A percentile compares a stretch with the other conserved stretches of the same genome.
Conservation (phyloP, 768 basidiomycete species). For the Trametes cubensis region DNA sequence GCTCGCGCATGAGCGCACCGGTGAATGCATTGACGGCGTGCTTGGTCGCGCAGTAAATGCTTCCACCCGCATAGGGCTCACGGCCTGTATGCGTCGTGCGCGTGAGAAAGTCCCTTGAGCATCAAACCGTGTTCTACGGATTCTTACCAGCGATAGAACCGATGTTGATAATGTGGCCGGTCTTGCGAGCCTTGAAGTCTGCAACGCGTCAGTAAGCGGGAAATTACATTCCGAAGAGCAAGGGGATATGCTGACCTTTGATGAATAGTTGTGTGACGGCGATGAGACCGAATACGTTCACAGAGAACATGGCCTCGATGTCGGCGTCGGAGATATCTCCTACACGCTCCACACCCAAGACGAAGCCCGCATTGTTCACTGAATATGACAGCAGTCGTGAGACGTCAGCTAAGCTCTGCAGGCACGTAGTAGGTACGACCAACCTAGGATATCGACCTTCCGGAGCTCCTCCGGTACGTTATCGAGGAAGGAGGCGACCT, state of each 20-base stretch:
- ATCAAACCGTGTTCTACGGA: slow-evolving; percentile 36
- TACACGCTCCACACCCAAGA: slow-evolving; percentile 83
- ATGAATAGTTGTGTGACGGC: slow-evolving; percentile 69
- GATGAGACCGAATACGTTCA: slow-evolving; percentile 81
- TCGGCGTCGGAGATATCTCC: slow-evolving; percentile 79
- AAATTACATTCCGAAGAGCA: slow-evolving; percentile 20
- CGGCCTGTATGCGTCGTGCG: slow-evolving; percentile 25
- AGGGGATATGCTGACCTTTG: slow-evolving; percentile 40
- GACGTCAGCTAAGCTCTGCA: neutral
- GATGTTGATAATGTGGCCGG: slow-evolving; percentile 92
- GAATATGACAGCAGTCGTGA: slow-evolving; percentile 29
- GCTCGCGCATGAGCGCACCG: slow-evolving; percentile 76
- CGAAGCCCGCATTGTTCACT: slow-evolving; percentile 88
- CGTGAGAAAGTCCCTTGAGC: too few relatives aligned
- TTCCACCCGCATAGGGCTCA: slow-evolving; percentile 81
- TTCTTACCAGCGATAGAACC: slow-evolving; percentile 81
- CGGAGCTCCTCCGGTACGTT: slow-evolving; percentile 72
- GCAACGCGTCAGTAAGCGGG: neutral
- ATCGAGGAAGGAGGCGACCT: slow-evolving; percentile 69
- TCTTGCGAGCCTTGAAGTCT: slow-evolving; percentile 42
- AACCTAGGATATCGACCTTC: slow-evolving; percentile 83
- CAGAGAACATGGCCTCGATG: slow-evolving; percentile 61
- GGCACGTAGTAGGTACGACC: slow-evolving; percentile 25
- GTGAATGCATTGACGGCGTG: slow-evolving; percentile 87
- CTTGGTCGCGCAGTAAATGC: slow-evolving; percentile 93